Base-by-base conservation (phyloP, 768 basidiomycete species). In the Pulveroboletus sp. region DNA sequence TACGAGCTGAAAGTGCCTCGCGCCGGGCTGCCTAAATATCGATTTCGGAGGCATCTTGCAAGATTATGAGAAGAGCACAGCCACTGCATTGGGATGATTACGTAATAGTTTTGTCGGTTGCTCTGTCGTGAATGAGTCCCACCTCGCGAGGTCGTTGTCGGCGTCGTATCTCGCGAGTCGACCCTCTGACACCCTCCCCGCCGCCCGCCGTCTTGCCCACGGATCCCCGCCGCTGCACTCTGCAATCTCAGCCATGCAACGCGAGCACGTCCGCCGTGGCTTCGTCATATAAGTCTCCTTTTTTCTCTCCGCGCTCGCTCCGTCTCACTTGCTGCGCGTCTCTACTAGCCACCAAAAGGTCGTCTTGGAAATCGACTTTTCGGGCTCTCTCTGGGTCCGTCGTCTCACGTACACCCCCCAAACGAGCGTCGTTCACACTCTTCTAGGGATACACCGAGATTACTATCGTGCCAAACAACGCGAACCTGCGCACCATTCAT, bases 331-430 rank as follows among this genome's bases (percentile, higher is more conserved):
- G 79, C 81, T 53, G 60, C 65, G 60, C 68, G 76, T 82, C 67
- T 85, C 68, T 83, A 92, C 86, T 84, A 90, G 87, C 72, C 89
- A 95, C 72, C 95, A 97, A 79, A 92, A 92, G 68, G 93, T 96
- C 43, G 89, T 90, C 54, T 74, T 97, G 58, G 92, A 95, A 72
- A 83, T 97, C 53, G 91, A 94, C 75, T 93, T 96, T 68, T 78
- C 85, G 8, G 95, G 95, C 19, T 76, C 77, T 63, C 77, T 93
- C 61, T 88, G 87, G 80, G 93, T 89, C 71, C 56, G 82, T 64
- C 29, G 45, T 48, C 57, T 68, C 56, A 62, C 63, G 48, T 42
- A 54, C 52, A 43, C 17, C 48, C 50, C 50, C 54, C 48, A 52
- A 43, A 47, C 35, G 36, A 50, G 50, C 51, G 36, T 49, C 54